These are phyloP conservation scores for Phytophthora fragariaefolia DNA, from an alignment of 352 stramenopile species.

Conservation along the genomic window DNA sequence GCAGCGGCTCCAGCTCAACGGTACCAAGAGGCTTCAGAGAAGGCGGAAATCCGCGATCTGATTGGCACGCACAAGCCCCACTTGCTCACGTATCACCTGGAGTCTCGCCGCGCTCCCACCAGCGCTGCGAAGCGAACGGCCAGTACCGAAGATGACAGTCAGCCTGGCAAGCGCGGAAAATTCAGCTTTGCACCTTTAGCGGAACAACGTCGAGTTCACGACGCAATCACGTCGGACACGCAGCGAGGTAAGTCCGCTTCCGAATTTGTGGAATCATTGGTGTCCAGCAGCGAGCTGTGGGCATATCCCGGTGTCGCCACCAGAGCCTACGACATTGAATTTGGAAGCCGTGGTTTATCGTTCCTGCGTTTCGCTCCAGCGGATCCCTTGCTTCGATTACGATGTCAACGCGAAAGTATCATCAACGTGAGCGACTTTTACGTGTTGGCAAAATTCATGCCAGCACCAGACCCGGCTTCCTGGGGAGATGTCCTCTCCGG, in stretches of 20 bases:
- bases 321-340: constrained; percentile 1
- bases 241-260: constrained; percentile 6
- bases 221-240: background rate
- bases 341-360: constrained; percentile 1
- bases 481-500: background rate
- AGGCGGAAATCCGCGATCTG: background rate
- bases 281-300: constrained; percentile 4
- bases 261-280: constrained; percentile 4
- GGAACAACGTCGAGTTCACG: constrained; percentile 1
- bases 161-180: background rate
- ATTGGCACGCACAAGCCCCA: background rate
- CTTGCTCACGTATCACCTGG: background rate
- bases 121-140: background rate
- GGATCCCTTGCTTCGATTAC: background rate
- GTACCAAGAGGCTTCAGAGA: background rate
- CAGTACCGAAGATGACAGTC: background rate
- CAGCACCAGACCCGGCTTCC: background rate
- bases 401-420: background rate
- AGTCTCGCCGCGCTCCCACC: background rate
- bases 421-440: constrained; percentile 20
- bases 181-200: background rate
- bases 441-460: constrained; percentile 2
- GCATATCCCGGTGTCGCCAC: constrained; percentile 1
- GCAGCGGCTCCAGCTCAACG: background rate
- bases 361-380: constrained; percentile 7